These are phyloP conservation scores for Cyamopsis tetragonoloba DNA, from an alignment of 306 rosid species.

Conservation along the genomic window DNA sequence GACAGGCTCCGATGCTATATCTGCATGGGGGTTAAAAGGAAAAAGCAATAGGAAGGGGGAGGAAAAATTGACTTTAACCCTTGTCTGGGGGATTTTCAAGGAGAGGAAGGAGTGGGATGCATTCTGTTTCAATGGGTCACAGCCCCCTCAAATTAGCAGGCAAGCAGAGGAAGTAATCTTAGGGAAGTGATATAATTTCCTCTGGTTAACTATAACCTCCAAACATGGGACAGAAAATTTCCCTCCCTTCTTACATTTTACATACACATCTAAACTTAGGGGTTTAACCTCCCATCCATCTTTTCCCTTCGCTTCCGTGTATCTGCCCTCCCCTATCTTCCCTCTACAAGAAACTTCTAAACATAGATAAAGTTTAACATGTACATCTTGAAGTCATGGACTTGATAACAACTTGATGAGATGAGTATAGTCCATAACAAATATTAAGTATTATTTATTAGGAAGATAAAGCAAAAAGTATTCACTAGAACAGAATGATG, in stretches of 20 bases:
- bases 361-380: slow-evolving; percentile 19
- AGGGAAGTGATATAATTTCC: not conserved
- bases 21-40: not conserved
- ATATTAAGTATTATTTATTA: not conserved
- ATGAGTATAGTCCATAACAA: slow-evolving; percentile 7
- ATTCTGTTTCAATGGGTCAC: not conserved
- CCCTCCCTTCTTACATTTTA: not conserved
- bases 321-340: not conserved
- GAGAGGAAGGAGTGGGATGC: not conserved
- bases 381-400: not conserved
- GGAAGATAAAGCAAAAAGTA: not conserved
- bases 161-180: not conserved
- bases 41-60: not conserved
- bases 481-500: slow-evolving; percentile 1
- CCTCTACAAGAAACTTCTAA: not conserved
- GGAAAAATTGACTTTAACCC: not conserved
- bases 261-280: slow-evolving; percentile 12
- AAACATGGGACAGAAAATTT: not conserved
- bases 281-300: not conserved
- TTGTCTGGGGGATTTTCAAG: not conserved
- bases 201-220: not conserved
- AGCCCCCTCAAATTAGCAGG: not conserved
- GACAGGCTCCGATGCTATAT: not conserved
- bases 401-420: not conserved
- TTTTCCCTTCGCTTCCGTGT: not conserved